phyloP scores from a whole-genome alignment of 768 basidiomycete species.

The Lepiota brunneoincarnata region DNA sequence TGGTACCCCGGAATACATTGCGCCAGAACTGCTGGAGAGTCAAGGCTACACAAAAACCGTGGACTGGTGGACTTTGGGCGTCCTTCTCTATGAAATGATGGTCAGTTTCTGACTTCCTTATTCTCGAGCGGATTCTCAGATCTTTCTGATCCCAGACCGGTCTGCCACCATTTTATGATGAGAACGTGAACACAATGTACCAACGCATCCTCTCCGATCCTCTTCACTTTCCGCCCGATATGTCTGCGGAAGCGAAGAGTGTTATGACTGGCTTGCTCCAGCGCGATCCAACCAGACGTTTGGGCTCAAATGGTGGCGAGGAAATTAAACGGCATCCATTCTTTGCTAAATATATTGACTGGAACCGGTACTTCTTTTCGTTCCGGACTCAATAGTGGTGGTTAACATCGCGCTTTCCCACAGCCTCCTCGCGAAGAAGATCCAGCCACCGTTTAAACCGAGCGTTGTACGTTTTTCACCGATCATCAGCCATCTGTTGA shows the following conservation, averaged over 20 bases:
- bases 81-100: constrained; percentile 97
- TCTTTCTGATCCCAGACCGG: constrained; percentile 61
- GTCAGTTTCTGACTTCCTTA: constrained; percentile 31
- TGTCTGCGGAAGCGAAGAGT: constrained; percentile 83
- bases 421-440: constrained; percentile 88
- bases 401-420: background rate
- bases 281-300: constrained; percentile 79
- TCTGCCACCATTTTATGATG: constrained; percentile 97
- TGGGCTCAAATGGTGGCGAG: constrained; percentile 92
- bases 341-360: constrained; percentile 93
- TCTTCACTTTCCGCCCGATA: constrained; percentile 86
- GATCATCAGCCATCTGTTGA: background rate
- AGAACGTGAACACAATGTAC: constrained; percentile 98
- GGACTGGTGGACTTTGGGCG: constrained; percentile 99
- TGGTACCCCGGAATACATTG: constrained; percentile 98
- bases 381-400: background rate
- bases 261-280: constrained; percentile 88
- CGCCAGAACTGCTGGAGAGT: constrained; percentile 93
- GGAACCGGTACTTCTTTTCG: constrained; percentile 57
- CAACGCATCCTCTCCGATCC: constrained; percentile 94
- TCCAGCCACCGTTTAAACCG: constrained; percentile 97
- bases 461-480: constrained; percentile 66
- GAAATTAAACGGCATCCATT: constrained; percentile 96
- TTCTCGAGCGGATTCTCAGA: constrained; percentile 10
- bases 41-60: constrained; percentile 98